Percentiles rank a stretch among this genome's conserved stretches.
These are phyloP conservation scores for Nissolia schottii DNA, from an alignment of 306 rosid genomes.

Conservation along the genomic window DNA sequence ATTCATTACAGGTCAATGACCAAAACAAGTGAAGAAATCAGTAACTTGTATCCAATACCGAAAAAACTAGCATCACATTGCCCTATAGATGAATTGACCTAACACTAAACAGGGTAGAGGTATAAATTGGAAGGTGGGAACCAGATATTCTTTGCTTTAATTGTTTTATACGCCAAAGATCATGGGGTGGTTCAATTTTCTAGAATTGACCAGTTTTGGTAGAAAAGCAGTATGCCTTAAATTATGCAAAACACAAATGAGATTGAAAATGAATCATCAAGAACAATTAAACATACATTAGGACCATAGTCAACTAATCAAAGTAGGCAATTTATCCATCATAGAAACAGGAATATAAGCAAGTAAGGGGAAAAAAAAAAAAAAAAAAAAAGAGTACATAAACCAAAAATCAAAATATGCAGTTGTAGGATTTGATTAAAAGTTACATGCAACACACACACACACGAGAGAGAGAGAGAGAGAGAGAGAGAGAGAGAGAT, in stretches of 20 bases:
- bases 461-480: background rate
- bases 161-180: constrained; percentile 9
- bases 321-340: constrained; percentile 4
- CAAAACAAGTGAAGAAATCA: constrained; percentile 3
- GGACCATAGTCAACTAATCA: background rate
- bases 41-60: background rate
- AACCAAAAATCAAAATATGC: background rate
- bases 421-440: constrained; percentile 1
- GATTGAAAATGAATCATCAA: constrained; percentile 1
- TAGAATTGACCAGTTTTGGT: background rate
- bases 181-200: constrained; percentile 15
- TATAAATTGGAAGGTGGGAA: background rate
- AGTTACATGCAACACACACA: background rate
- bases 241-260: background rate
- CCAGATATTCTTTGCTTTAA: background rate
- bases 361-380: too few relatives aligned
- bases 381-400: background rate
- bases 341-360: background rate
- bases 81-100: background rate
- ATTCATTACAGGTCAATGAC: constrained; percentile 10
- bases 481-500: constrained; percentile 29
- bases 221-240: background rate
- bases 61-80: background rate
- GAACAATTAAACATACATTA: background rate
- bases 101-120: constrained; percentile 1